phyloP scores from a whole-genome alignment of 225 moss, liverwort and hornwort genomes.

The Polytrichum formosum region DNA sequence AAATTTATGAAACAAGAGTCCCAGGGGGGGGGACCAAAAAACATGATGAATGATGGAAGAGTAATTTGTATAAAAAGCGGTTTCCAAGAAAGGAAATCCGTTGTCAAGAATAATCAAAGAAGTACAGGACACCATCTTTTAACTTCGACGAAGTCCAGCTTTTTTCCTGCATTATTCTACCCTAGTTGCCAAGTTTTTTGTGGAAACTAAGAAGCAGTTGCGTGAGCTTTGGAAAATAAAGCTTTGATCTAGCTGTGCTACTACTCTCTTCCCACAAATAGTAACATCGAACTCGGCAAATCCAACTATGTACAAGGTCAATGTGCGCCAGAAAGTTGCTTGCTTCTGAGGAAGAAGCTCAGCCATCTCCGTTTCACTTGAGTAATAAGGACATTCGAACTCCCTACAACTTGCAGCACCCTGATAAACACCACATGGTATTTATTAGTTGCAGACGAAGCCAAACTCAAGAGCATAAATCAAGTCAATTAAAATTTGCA shows the following conservation, averaged over 20 bases:
- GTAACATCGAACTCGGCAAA: background rate
- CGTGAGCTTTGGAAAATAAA: background rate
- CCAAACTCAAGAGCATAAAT: too few species aligned
- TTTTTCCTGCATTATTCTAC: background rate
- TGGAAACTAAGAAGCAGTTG: too few species aligned
- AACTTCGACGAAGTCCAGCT: background rate
- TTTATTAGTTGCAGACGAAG: too few species aligned
- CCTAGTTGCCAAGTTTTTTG: background rate
- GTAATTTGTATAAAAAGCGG: background rate
- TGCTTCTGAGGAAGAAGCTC: slow-evolving; percentile 12
- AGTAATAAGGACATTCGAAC: background rate
- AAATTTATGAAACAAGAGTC: too few species aligned
- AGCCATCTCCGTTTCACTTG: background rate
- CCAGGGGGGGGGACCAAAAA: too few species aligned
- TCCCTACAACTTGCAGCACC: background rate
- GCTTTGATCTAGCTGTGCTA: background rate
- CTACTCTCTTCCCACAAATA: too few species aligned
- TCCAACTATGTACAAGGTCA: slow-evolving; percentile 4
- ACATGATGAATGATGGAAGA: too few species aligned
- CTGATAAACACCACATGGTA: too few species aligned
- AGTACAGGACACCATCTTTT: background rate
- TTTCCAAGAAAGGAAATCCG: slow-evolving; percentile 2
- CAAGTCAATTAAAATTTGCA: too few species aligned
- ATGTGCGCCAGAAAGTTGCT: background rate
- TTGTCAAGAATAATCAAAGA: background rate